phyloP scores from a whole-genome alignment of 345 rosid species.

The Carallia pectinifolia region DNA sequence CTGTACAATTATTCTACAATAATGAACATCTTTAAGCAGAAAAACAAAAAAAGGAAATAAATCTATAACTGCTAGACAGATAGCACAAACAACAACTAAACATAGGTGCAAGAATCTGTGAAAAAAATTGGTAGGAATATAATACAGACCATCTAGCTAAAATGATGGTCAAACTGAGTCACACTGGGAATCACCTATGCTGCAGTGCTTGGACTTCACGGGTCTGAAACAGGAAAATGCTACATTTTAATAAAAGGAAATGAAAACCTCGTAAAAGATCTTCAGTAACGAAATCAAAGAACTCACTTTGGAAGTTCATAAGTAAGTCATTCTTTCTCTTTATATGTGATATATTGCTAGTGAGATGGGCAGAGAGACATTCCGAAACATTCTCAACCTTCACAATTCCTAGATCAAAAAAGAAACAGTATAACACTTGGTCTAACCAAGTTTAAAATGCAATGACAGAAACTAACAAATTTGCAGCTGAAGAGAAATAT shows the following conservation, averaged over 20 bases:
- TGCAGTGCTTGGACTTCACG: slow-evolving; percentile 91
- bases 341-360: slow-evolving; percentile 61
- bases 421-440: too few relatives aligned
- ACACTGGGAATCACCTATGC: slow-evolving; percentile 85
- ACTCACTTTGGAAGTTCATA: slow-evolving; percentile 82
- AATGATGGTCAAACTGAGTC: slow-evolving; percentile 94
- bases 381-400: slow-evolving; percentile 17
- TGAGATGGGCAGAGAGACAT: slow-evolving; percentile 66
- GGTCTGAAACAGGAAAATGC: slow-evolving; percentile 49
- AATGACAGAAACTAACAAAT: too few relatives aligned
- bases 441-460: too few relatives aligned
- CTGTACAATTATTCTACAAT: too few relatives aligned
- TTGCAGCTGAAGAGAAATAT: too few relatives aligned
- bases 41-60: too few relatives aligned
- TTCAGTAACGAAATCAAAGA: slow-evolving; percentile 1
- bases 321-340: slow-evolving; percentile 74
- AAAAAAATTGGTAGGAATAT: slow-evolving; percentile 5
- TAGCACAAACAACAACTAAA: too few relatives aligned
- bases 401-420: too few relatives aligned
- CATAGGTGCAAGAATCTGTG: too few relatives aligned
- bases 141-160: slow-evolving; percentile 53
- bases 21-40: too few relatives aligned
- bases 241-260: slow-evolving; percentile 1
- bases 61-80: too few relatives aligned
- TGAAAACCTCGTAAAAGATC: background rate